Conservation (phyloP, 176 grass and related monocot genomes). For the Neostapfia colusana region DNA sequence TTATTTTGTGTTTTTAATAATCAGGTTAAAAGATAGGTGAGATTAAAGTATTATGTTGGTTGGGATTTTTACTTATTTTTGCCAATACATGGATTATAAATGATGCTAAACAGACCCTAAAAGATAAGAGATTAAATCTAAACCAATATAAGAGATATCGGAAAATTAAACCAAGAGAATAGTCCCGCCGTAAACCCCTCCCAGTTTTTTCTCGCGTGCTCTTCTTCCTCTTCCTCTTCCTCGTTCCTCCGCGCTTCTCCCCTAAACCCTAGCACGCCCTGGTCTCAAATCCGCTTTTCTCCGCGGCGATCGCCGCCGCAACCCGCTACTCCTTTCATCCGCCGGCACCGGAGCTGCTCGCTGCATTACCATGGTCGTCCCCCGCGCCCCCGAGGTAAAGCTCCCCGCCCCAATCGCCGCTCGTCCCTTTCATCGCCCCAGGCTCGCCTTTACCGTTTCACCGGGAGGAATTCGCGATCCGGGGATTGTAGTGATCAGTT, state of each 20-base stretch:
- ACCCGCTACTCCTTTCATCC: slow-evolving; percentile 3
- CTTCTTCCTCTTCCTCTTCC: too few relatives aligned
- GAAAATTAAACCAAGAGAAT: too few relatives aligned
- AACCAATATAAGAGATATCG: too few relatives aligned
- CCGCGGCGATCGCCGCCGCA: slow-evolving; percentile 25
- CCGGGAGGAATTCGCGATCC: slow-evolving; percentile 23
- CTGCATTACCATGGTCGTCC: slow-evolving; percentile 52
- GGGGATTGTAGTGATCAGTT: background rate
- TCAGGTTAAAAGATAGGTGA: too few relatives aligned
- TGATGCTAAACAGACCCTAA: too few relatives aligned
- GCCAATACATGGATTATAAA: too few relatives aligned
- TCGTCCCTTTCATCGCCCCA: background rate
- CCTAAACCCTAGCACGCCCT: slow-evolving; percentile 50
- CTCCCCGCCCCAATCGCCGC: background rate
- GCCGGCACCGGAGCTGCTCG: background rate
- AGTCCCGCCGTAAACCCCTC: too few relatives aligned
- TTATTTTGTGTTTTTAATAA: too few relatives aligned
- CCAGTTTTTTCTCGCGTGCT: background rate
- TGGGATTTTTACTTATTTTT: too few relatives aligned
- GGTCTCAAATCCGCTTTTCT: background rate
- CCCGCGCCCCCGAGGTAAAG: slow-evolving; percentile 51
- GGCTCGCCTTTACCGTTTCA: background rate
- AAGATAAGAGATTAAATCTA: too few relatives aligned
- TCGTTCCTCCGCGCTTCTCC: background rate
- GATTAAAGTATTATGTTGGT: too few relatives aligned